Conservation (phyloP, 2,329 filamentous ascomycete species). For the Blastomyces emzantsi region DNA sequence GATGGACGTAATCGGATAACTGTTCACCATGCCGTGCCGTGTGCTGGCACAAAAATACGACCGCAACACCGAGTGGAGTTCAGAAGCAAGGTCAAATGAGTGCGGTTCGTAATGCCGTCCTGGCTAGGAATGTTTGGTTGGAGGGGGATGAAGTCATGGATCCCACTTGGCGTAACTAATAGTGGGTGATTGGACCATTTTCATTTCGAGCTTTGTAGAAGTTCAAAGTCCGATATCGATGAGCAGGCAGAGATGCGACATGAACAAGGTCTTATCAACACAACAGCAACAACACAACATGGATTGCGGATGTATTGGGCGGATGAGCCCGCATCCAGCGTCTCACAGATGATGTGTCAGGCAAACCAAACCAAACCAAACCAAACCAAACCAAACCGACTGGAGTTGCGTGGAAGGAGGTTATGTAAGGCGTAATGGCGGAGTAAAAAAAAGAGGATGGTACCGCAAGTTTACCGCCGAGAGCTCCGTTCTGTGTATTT, state of each 20-base stretch:
- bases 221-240: not conserved
- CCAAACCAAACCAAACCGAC: too few species aligned
- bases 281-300: not conserved
- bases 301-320: not conserved
- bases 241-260: not conserved
- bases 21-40: not conserved
- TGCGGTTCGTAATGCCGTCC: not conserved
- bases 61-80: not conserved
- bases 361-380: too few species aligned
- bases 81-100: not conserved
- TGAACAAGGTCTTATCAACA: not conserved
- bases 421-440: not conserved
- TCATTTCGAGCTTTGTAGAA: not conserved
- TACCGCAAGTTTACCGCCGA: not conserved
- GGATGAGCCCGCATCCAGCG: not conserved
- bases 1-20: not conserved
- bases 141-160: not conserved
- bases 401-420: not conserved
- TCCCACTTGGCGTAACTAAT: not conserved
- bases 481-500: not conserved
- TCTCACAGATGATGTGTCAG: conserved; percentile 6
- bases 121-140: not conserved
- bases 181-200: not conserved
- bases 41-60: not conserved
- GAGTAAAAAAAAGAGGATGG: not conserved